phyloP scores from a whole-genome alignment of 2,329 filamentous ascomycete genomes.

The Sclerotinia minor region DNA sequence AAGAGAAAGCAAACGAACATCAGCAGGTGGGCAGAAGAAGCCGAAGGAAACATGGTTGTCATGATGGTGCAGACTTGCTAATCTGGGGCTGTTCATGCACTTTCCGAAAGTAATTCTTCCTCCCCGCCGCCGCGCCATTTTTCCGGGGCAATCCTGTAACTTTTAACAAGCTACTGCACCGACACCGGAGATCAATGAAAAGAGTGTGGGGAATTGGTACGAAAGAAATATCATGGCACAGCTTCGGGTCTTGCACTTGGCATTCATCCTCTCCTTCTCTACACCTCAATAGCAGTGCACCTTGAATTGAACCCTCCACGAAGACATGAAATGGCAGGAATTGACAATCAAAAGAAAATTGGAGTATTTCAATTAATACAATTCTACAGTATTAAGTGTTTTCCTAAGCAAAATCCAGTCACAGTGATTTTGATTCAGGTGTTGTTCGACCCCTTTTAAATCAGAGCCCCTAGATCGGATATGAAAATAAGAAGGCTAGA shows the following conservation, averaged over 20 bases:
- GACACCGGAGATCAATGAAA: not conserved
- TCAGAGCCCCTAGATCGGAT: not conserved
- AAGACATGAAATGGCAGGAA: not conserved
- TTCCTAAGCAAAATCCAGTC: no score
- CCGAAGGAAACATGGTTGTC: not conserved
- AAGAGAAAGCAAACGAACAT: conserved; percentile 8
- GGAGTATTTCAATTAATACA: not conserved
- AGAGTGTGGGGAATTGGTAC: not conserved
- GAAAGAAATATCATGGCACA: not conserved
- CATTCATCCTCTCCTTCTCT: not conserved
- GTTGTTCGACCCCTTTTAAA: not conserved
- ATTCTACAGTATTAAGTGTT: not conserved
- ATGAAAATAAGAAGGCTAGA: conserved; percentile 13
- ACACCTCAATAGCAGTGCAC: not conserved
- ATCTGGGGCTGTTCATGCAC: conserved; percentile 18
- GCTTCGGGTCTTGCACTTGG: not conserved
- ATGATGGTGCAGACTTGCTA: not conserved
- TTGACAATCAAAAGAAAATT: not conserved
- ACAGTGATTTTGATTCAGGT: not conserved
- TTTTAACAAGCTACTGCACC: not conserved
- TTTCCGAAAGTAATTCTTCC: not conserved
- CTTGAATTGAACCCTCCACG: not conserved
- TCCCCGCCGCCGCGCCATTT: conserved; percentile 5
- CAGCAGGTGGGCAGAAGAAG: not conserved
- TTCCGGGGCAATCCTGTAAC: not conserved